These are phyloP conservation scores for Centella asiatica DNA, from an alignment of 129 eudicot species.

Conservation along the genomic window DNA sequence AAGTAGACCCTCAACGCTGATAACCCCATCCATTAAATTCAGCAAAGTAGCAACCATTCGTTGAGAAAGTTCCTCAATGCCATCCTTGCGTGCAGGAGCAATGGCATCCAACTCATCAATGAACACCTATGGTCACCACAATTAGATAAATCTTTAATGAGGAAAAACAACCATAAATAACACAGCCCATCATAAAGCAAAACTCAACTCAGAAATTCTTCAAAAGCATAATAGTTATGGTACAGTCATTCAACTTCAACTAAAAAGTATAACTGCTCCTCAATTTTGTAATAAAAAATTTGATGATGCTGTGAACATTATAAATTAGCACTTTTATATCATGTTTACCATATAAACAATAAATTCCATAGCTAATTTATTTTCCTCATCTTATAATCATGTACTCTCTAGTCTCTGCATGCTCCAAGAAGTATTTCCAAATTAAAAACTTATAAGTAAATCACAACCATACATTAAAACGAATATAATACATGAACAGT, in stretches of 20 bases:
- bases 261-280: not conserved
- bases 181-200: not conserved
- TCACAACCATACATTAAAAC: not conserved
- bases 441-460: not conserved
- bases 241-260: not conserved
- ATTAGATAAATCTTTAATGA: not conserved
- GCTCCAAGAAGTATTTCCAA: not conserved
- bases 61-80: conserved; percentile 89
- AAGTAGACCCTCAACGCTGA: conserved; percentile 60
- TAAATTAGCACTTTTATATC: not conserved
- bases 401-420: not conserved
- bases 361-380: not conserved
- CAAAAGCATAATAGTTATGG: not conserved
- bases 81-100: conserved; percentile 93
- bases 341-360: not conserved
- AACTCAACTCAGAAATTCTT: no score
- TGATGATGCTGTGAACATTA: not conserved
- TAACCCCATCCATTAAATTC: conserved; percentile 87
- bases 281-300: not conserved
- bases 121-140: conserved; percentile 47
- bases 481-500: no score
- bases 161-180: not conserved
- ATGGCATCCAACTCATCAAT: conserved; percentile 97
- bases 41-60: conserved; percentile 90
- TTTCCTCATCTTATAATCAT: not conserved